Evolutionary conservation across 2,329 filamentous ascomycete genomes (phyloP), one percentile per base, ranked within the genome.

Genomic region (Ascochyta koolunga): DNA sequence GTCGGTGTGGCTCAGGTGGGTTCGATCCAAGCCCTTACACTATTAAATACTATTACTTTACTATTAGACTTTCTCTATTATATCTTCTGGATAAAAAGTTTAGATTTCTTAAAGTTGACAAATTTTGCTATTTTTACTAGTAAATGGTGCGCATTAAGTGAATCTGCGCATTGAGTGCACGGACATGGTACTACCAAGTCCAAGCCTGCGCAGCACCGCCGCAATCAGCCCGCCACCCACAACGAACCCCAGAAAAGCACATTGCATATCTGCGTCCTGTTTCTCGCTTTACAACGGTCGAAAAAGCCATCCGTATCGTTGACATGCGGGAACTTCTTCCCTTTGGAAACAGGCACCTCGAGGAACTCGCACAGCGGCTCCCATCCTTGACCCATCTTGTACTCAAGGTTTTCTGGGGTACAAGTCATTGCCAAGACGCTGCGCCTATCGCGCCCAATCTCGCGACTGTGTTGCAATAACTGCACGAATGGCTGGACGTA

Each of bases 261-360:
- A 62, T 83, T 83, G 72, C 81, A 76, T 80, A 83, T 83, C 68
- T 84, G 82, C 65, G 79, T 79, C 58, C 79, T 76, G 71, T 84
- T 84, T 39, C 82, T 75, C 41, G 73, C 77, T 52, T 77, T 77
- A 73, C 80, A 83, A 61, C 81, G 78, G 62, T 80, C 79, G 61
- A 83, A 81, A 69, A 84, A 84, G 56, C 80, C 52, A 22, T 59
- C 50, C 5, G 59, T 56, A 35, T 72, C 68, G 7, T 62, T 58
- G 37, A 65, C 41, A 21, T 32, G 46, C 7, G 69, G 69, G 45
- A 59, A 72, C 27, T 36, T 31, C 16, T 56, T 59, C 18, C 66
- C 55, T 1, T 74, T 76, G 3, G 64, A 67, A 5, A 66, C 59
- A 18, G 63, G 43, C 6, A 59, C 41, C 6, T 60, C 67, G 27